Conservation (phyloP, 805 yeast species). For the Teunomyces atbi region DNA sequence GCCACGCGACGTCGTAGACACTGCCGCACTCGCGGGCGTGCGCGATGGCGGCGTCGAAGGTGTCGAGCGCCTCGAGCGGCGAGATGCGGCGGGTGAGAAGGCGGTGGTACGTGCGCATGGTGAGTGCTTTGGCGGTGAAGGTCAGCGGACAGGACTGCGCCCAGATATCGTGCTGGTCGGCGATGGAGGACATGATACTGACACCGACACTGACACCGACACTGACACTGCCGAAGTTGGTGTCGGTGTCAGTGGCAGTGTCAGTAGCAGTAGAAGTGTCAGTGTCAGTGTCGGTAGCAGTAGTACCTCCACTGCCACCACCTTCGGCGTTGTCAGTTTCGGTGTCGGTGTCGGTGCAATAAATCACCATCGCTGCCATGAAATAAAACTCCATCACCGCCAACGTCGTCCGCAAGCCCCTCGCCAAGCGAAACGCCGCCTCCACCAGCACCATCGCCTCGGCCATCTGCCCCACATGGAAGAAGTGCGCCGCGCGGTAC, state of each 20-base stretch:
- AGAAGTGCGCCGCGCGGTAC: constrained; percentile 11
- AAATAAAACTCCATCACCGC: constrained; percentile 22
- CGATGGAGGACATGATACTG: not conserved
- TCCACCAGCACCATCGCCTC: constrained; percentile 17
- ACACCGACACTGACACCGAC: too few relatives aligned
- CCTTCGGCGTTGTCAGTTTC: constrained; percentile 15
- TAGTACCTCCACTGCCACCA: constrained; percentile 9
- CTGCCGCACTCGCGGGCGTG: constrained; percentile 27
- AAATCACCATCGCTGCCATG: constrained; percentile 15
- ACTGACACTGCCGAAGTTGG: not conserved
- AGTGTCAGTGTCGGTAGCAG: constrained; percentile 9
- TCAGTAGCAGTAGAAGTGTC: not conserved
- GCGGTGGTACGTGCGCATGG: constrained; percentile 29
- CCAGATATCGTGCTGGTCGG: constrained; percentile 30
- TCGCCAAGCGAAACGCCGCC: constrained; percentile 17
- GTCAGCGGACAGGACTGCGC: constrained; percentile 32
- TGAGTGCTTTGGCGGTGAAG: constrained; percentile 36
- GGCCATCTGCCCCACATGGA: constrained; percentile 14
- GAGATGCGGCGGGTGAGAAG: constrained; percentile 15
- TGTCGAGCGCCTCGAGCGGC: constrained; percentile 40
- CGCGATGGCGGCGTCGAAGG: constrained; percentile 47
- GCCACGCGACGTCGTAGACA: constrained; percentile 39
- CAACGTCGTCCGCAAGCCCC: constrained; percentile 20
- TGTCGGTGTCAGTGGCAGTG: not conserved
- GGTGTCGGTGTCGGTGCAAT: constrained; percentile 4